Conservation (phyloP, 208 protist species). For the Leishmania aethiopica region DNA sequence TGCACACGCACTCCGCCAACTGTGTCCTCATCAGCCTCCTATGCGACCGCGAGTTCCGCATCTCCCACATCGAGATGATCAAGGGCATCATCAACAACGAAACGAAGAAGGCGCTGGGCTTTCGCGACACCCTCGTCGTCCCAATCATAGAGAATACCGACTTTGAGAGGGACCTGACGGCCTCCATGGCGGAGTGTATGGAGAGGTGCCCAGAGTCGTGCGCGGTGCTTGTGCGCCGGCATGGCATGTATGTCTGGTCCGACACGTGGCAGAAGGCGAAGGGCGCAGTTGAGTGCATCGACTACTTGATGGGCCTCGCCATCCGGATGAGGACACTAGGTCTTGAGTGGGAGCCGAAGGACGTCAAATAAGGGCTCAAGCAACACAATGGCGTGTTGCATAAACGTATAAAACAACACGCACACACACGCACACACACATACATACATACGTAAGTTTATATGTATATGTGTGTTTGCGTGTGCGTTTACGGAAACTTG, state of each 20-base stretch:
- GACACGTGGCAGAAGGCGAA: slow-evolving; percentile 95
- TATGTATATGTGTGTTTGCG: not conserved
- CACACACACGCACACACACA: not conserved
- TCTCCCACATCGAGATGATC: slow-evolving; percentile 96
- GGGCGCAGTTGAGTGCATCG: slow-evolving; percentile 92
- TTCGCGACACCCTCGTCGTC: slow-evolving; percentile 90
- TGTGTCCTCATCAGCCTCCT: slow-evolving; percentile 90
- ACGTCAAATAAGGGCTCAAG: slow-evolving; percentile 10
- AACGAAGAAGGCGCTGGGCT: slow-evolving; percentile 70
- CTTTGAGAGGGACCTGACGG: slow-evolving; percentile 74
- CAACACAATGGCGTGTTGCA: not conserved
- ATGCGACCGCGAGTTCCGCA: slow-evolving; percentile 92
- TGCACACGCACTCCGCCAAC: slow-evolving; percentile 92
- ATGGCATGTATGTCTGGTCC: slow-evolving; percentile 97
- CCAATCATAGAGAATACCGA: slow-evolving; percentile 97
- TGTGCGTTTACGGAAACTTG: not conserved
- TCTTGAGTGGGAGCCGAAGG: slow-evolving; percentile 55
- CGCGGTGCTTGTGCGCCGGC: slow-evolving; percentile 93
- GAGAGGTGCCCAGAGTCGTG: slow-evolving; percentile 88
- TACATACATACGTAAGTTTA: not conserved
- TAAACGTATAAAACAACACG: too few relatives aligned
- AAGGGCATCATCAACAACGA: slow-evolving; percentile 81
- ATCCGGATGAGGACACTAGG: slow-evolving; percentile 61
- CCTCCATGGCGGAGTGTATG: slow-evolving; percentile 87
- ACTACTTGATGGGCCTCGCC: slow-evolving; percentile 94